Conservation (phyloP, 2,329 filamentous ascomycete species). For the Paradendryphiella salina region DNA sequence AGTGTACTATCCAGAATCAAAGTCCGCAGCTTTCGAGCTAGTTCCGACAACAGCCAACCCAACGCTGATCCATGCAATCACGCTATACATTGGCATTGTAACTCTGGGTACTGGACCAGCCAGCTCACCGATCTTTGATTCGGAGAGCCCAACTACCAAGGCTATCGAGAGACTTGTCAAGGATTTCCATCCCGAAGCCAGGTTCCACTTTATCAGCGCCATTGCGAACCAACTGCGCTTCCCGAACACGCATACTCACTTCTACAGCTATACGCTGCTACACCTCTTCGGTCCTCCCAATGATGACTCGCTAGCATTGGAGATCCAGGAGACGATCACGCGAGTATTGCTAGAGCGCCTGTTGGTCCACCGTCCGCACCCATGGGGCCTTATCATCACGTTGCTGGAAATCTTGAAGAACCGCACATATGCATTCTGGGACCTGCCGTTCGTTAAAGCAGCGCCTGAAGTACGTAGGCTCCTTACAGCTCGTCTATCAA, state of each 20-base stretch:
- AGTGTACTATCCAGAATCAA: slow-evolving; percentile 63
- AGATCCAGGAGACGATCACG: slow-evolving; percentile 89
- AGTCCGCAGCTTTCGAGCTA: slow-evolving; percentile 67
- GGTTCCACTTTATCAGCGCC: slow-evolving; percentile 81
- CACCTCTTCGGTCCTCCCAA: slow-evolving; percentile 69
- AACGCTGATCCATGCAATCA: slow-evolving; percentile 75
- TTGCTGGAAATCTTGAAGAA: slow-evolving; percentile 90
- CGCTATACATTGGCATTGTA: slow-evolving; percentile 77
- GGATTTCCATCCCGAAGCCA: slow-evolving; percentile 73
- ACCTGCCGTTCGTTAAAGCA: slow-evolving; percentile 87
- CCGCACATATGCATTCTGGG: slow-evolving; percentile 87
- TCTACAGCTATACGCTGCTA: slow-evolving; percentile 84
- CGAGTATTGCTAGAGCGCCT: slow-evolving; percentile 86
- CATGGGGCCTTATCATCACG: slow-evolving; percentile 91
- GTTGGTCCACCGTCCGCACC: slow-evolving; percentile 86
- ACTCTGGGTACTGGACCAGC: slow-evolving; percentile 65
- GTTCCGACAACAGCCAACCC: slow-evolving; percentile 70
- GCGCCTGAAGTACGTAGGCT: slow-evolving; percentile 68
- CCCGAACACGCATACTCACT: slow-evolving; percentile 86
- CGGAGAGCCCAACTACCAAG: slow-evolving; percentile 67
- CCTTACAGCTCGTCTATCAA: slow-evolving; percentile 8
- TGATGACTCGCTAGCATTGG: slow-evolving; percentile 67
- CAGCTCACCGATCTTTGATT: slow-evolving; percentile 66
- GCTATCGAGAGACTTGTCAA: slow-evolving; percentile 76
- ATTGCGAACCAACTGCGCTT: slow-evolving; percentile 92